Evolutionary conservation across 2,329 filamentous ascomycete species (phyloP).

Genomic region (Cytospora mali): DNA sequence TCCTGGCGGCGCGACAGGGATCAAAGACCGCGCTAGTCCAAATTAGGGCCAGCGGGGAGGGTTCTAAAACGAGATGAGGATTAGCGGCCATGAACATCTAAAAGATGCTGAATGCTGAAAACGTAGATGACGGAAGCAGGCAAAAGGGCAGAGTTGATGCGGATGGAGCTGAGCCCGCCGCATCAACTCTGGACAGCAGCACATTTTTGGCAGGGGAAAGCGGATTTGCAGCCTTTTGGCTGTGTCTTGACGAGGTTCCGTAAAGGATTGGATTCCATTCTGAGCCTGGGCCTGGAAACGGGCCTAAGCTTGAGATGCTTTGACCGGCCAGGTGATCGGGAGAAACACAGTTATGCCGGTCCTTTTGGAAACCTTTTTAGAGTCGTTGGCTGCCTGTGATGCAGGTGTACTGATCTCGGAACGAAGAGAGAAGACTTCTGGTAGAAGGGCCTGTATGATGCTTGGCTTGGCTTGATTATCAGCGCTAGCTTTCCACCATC

Average conservation of each 20-base stretch:
- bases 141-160: neutral
- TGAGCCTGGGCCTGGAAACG: conserved; percentile 9
- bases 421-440: neutral
- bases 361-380: conserved; percentile 4
- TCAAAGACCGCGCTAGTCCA: conserved; percentile 14
- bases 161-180: neutral
- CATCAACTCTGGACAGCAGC: conserved; percentile 7
- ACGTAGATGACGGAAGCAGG: neutral
- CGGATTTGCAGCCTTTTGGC: conserved; percentile 12
- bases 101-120: conserved; percentile 23
- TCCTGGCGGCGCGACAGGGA: conserved; percentile 1
- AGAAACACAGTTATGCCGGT: conserved; percentile 13
- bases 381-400: conserved; percentile 14
- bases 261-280: neutral
- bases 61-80: conserved; percentile 20
- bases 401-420: conserved; percentile 14
- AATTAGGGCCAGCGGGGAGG: neutral
- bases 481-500: conserved; percentile 5
- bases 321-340: neutral
- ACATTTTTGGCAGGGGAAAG: conserved; percentile 5
- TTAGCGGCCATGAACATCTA: conserved; percentile 21
- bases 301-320: neutral
- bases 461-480: conserved; percentile 10
- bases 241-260: neutral
- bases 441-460: conserved; percentile 9